Conservation (phyloP, 1,139 yeast genomes). For the Candida dubliniensis region DNA sequence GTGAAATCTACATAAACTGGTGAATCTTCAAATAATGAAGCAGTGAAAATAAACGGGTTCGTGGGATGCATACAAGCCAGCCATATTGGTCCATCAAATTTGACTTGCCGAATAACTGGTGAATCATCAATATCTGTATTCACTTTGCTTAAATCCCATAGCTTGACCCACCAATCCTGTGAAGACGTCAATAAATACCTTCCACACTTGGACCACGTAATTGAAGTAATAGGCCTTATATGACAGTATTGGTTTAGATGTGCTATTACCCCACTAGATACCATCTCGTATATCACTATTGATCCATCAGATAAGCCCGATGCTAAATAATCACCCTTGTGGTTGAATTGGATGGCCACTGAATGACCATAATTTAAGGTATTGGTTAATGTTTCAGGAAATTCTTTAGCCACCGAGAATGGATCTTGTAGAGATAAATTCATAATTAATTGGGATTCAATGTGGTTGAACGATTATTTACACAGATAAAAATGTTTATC, state of each 20-base stretch:
- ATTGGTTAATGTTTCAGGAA: slow-evolving; percentile 77
- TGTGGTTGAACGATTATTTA: not conserved
- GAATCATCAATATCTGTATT: slow-evolving; percentile 17
- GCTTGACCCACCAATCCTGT: slow-evolving; percentile 78
- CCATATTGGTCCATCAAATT: slow-evolving; percentile 75
- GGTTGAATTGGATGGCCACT: slow-evolving; percentile 69
- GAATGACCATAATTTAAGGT: slow-evolving; percentile 71
- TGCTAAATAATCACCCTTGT: slow-evolving; percentile 85
- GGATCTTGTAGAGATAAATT: slow-evolving; percentile 90
- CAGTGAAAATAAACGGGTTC: slow-evolving; percentile 42
- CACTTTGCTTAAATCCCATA: slow-evolving; percentile 70
- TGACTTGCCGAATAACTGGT: slow-evolving; percentile 43
- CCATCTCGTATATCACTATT: slow-evolving; percentile 73
- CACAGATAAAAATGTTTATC: no score
- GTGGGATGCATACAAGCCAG: slow-evolving; percentile 60
- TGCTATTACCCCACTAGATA: slow-evolving; percentile 54
- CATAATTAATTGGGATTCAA: slow-evolving; percentile 36
- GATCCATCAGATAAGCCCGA: slow-evolving; percentile 82
- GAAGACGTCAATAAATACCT: slow-evolving; percentile 71
- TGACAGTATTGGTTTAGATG: slow-evolving; percentile 59
- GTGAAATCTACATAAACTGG: slow-evolving; percentile 57
- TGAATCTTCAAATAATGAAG: slow-evolving; percentile 52
- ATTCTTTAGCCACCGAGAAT: slow-evolving; percentile 87
- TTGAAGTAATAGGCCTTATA: slow-evolving; percentile 69
- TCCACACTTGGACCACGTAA: slow-evolving; percentile 79